phyloP scores from a whole-genome alignment of 805 yeast genomes.

The Zygosaccharomyces bisporus region DNA sequence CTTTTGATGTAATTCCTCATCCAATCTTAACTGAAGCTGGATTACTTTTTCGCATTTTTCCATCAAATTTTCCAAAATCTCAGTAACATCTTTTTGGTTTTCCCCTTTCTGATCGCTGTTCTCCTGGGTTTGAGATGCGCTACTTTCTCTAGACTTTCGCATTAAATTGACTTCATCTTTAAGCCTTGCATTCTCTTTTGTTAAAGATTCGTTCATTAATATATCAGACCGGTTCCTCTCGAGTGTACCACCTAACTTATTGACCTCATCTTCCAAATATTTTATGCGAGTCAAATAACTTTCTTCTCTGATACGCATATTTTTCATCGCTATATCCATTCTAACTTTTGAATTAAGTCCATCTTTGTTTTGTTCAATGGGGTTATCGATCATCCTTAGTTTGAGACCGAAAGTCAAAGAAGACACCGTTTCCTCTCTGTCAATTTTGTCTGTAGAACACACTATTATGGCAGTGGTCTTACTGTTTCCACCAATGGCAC shows the following conservation, averaged over 20 bases:
- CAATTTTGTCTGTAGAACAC: conserved; percentile 59
- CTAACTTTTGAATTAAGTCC: conserved; percentile 38
- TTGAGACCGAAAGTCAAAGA: conserved; percentile 72
- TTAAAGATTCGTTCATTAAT: background rate
- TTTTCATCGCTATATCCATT: conserved; percentile 49
- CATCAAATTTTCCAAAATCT: conserved; percentile 19
- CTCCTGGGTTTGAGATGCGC: background rate
- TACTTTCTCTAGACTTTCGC: conserved; percentile 5
- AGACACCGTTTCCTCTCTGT: conserved; percentile 63
- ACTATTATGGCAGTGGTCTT: conserved; percentile 69
- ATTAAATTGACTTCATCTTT: conserved; percentile 16
- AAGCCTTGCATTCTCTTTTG: conserved; percentile 14
- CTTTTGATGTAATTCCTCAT: conserved; percentile 18
- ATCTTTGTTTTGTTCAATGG: conserved; percentile 45
- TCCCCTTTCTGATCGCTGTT: background rate
- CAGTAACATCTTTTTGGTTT: conserved; percentile 9
- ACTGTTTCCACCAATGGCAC: conserved; percentile 78
- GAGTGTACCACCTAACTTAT: background rate
- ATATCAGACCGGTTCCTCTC: background rate
- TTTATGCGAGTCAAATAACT: conserved; percentile 19
- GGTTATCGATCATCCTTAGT: conserved; percentile 64
- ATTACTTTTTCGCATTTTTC: conserved; percentile 27
- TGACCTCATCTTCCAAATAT: conserved; percentile 15
- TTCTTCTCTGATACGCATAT: conserved; percentile 38
- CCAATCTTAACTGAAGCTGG: conserved; percentile 21